Conservation (phyloP, 2,329 filamentous ascomycete genomes). For the Chrysoporthe deuterocubensis region DNA sequence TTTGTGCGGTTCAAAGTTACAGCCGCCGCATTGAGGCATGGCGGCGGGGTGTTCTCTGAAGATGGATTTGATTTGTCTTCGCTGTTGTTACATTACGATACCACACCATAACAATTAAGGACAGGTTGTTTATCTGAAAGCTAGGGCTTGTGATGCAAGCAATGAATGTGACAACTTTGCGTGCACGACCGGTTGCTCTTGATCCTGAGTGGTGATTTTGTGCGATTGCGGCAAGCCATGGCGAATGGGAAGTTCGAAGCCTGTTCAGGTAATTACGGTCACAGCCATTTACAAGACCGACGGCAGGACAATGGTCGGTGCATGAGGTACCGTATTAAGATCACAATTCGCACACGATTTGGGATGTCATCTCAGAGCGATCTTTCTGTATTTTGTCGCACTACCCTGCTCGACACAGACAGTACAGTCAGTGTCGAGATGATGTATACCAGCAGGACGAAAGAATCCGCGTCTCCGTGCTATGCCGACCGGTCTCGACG, state of each 20-base stretch:
- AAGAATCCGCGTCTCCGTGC: constrained; percentile 1
- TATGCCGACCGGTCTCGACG: neutral
- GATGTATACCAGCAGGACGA: constrained; percentile 6
- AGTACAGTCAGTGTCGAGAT: constrained; percentile 10
- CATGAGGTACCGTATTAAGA: no score
- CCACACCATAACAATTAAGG: neutral
- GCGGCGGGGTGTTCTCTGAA: neutral
- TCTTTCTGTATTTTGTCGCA: constrained; percentile 1
- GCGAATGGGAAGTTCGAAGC: no score
- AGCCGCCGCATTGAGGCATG: neutral
- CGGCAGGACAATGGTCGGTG: neutral
- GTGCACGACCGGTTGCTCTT: no score
- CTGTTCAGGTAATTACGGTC: neutral
- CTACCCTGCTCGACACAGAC: constrained; percentile 23
- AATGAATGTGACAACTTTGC: neutral
- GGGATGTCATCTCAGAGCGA: neutral
- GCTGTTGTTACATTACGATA: constrained; percentile 6
- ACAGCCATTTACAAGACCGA: neutral
- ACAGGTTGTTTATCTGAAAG: neutral
- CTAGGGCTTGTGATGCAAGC: neutral
- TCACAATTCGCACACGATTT: neutral
- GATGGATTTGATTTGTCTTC: neutral
- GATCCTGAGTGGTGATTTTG: no score
- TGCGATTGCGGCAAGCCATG: no score
- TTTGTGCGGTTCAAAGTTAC: neutral